A percentile compares a stretch with the other conserved stretches of the same genome.
These are phyloP conservation scores for Starmerella geochares DNA, from an alignment of 805 yeast genomes.

Conservation along the genomic window DNA sequence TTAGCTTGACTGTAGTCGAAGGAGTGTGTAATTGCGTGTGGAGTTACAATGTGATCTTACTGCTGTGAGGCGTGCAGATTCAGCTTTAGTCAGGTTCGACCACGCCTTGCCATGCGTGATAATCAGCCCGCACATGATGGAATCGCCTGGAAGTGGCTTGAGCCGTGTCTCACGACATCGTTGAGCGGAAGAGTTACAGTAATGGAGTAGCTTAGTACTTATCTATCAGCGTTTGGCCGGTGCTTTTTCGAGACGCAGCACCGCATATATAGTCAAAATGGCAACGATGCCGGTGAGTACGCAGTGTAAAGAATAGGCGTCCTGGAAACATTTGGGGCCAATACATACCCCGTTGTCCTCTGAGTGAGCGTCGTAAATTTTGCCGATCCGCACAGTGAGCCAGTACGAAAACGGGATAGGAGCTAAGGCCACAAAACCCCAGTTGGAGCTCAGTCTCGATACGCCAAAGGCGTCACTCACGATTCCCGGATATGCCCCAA, in stretches of 20 bases:
- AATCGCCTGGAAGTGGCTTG: no score
- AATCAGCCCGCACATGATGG: no score
- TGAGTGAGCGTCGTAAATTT: conserved; percentile 44
- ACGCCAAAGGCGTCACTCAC: conserved; percentile 68
- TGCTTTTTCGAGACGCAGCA: background rate
- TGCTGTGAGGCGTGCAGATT: no score
- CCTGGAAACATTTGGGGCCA: conserved; percentile 20
- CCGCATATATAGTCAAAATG: conserved; percentile 2
- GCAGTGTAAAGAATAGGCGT: conserved; percentile 20
- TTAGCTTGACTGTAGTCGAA: no score
- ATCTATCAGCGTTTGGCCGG: background rate
- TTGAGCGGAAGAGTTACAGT: no score
- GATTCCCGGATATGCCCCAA: conserved; percentile 65
- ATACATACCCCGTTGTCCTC: conserved; percentile 18
- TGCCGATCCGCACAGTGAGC: conserved; percentile 55
- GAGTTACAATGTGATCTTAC: no score
- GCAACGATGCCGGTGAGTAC: conserved; percentile 10
- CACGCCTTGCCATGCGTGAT: no score
- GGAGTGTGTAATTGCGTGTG: no score
- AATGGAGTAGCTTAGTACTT: no score
- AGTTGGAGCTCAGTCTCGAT: conserved; percentile 53
- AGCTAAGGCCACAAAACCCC: conserved; percentile 62
- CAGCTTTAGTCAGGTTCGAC: no score
- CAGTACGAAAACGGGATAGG: conserved; percentile 54
- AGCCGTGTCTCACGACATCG: no score